Evolutionary conservation across 78 protist species (phyloP), one percentile per base, ranked within the genome.

Genomic region (Bodo saltans): DNA sequence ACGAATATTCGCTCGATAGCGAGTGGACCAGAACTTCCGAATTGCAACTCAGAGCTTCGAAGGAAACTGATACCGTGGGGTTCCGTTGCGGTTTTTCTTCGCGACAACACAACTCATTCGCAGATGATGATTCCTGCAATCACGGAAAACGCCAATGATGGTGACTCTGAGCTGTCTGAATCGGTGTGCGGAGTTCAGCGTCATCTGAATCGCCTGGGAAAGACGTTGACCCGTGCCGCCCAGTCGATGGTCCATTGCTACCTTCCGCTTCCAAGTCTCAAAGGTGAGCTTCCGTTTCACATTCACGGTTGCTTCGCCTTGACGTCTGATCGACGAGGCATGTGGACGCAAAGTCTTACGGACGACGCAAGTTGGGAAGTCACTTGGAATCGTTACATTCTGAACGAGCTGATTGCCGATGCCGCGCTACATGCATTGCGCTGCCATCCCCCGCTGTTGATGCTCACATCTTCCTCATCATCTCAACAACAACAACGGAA

Each of bases 281-380:
- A 52, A 25, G 8, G 8, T 35, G 74, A 82, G n/a, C 75, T 83
- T 27, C 87, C 87, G 3, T 1, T 83, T 28, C 87, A 83, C 41
- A 2, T 72, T 42, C 79, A 83, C 67, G 72, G 79, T 1, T 83
- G 29, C 42, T 83, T 83, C 42, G 87, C 79, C 27, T 32, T 83
- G 41, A 12, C 83, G 37, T 23, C 81, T 3, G 39, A 73, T 12
- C 75, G 87, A 26, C 37, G 87, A 23, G 84, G 23, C 39, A 71
- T 83, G 27, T 83, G 81, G 81, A 76, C 17, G n/a, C n/a, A 34
- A 23, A 17, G n/a, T 17, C 38, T 34, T 17, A 17, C n/a, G 8
- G 60, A 47, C n/a, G 60, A 47, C n/a, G 17, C 60, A 17, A 23
- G n/a, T 8, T 47, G 60, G 60, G 60, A 47, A 17, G 60, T 47